Percentiles rank a stretch among this genome's conserved stretches.
phyloP scores from a whole-genome alignment of 768 basidiomycete genomes.

The Mycena vitilis region DNA sequence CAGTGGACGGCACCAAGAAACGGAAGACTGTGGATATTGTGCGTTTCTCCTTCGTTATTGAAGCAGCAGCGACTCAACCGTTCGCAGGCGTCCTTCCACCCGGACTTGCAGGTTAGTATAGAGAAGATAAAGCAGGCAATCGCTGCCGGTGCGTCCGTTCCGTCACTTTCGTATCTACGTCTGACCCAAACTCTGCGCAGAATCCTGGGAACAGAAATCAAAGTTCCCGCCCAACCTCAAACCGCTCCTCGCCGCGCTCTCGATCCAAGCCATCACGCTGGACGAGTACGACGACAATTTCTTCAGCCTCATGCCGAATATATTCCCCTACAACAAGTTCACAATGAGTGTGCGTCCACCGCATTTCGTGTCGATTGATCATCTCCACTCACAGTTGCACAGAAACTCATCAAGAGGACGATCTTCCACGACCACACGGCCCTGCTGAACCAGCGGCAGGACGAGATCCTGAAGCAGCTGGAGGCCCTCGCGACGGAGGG shows the following conservation, averaged over 20 bases:
- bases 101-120: conserved; percentile 72
- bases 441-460: conserved; percentile 75
- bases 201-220: conserved; percentile 83
- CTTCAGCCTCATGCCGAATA: conserved; percentile 85
- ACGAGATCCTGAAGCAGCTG: conserved; percentile 74
- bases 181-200: conserved; percentile 49
- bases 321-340: conserved; percentile 96
- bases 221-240: conserved; percentile 91
- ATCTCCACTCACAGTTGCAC: not conserved
- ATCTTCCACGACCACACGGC: conserved; percentile 80
- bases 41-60: conserved; percentile 35
- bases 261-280: conserved; percentile 81
- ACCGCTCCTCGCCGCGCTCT: conserved; percentile 75
- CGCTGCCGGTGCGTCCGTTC: conserved; percentile 59
- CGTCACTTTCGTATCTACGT: not conserved
- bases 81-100: conserved; percentile 73
- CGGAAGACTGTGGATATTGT: conserved; percentile 77
- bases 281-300: conserved; percentile 94
- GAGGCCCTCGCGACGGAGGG: conserved; percentile 69
- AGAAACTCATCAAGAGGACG: conserved; percentile 96
- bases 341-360: conserved; percentile 80
- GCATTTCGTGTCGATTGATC: not conserved
- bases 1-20: conserved; percentile 73
- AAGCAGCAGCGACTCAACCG: conserved; percentile 12
- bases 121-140: conserved; percentile 72